Evolutionary conservation across 495 filamentous ascomycete species (phyloP).

Genomic region (Aspergillus sclerotioniger): DNA sequence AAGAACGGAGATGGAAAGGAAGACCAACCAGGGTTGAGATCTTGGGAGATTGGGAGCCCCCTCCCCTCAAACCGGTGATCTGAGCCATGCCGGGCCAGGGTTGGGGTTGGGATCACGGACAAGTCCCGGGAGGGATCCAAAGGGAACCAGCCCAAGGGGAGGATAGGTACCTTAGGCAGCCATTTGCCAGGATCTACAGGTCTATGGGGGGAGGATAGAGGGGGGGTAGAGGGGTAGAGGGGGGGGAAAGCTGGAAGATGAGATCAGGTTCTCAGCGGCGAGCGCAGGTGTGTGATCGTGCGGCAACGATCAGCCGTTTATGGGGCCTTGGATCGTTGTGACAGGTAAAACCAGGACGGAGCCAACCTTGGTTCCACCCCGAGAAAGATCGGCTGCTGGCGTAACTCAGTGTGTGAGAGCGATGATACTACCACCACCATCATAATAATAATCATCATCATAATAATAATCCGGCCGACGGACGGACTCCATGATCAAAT

Average conservation of each 20-base stretch:
- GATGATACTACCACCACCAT: background rate
- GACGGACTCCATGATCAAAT: slow-evolving; percentile 30
- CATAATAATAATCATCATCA: background rate
- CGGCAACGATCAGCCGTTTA: slow-evolving; percentile 36
- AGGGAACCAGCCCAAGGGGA: background rate
- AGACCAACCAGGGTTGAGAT: slow-evolving; percentile 4
- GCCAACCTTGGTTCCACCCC: background rate
- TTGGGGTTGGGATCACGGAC: background rate
- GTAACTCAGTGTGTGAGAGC: too few relatives aligned
- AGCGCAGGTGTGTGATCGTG: slow-evolving; percentile 25
- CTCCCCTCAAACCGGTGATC: slow-evolving; percentile 5
- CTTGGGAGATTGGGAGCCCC: background rate
- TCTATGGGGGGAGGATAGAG: too few relatives aligned
- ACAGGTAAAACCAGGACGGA: slow-evolving; percentile 25
- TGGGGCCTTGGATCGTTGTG: slow-evolving; percentile 31
- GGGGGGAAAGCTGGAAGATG: slow-evolving; percentile 10
- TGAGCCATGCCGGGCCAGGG: slow-evolving; percentile 2
- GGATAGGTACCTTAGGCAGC: slow-evolving; percentile 1
- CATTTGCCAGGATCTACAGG: background rate
- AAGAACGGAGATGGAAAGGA: slow-evolving; percentile 2
- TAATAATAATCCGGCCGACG: too few relatives aligned
- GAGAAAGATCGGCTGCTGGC: slow-evolving; percentile 11
- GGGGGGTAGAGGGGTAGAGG: too few relatives aligned
- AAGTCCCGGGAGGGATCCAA: background rate
- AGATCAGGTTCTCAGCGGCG: slow-evolving; percentile 30